Base-by-base conservation (phyloP, 805 yeast species). In the Starmerella stellata region DNA sequence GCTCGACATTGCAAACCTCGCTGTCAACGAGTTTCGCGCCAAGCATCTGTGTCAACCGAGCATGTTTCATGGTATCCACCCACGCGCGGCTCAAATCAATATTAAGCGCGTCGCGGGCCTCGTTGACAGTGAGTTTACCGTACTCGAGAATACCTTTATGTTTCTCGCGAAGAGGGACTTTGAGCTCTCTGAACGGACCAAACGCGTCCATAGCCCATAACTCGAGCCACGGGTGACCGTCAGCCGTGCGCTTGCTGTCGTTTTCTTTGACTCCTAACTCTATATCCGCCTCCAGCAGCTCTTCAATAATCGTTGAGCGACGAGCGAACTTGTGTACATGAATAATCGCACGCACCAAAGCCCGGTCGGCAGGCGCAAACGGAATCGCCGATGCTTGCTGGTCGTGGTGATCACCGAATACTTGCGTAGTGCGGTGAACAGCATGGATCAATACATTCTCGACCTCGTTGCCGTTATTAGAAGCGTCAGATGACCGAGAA, bases 61-160 rank as follows among this genome's bases (percentile, higher is more conserved):
- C 62, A 14, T 41, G 63, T 25, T 63, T 62, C 4, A 80, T 71
- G 37, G 79, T 64, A 19, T 67, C 58, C 18, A 80, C 68, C 96
- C 96, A 85, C 0, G 80, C 72, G 16, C 58, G 57, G 0, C 79
- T 67, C 19, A 74, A 63, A 38, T 66, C 61, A 38, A 65, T 62
- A 30, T 65, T 55, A 18, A 78, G 50, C 18, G 55, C 50, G 19
- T 58, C 43, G 3, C 58, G 50, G 4, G 65, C 59, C 21, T 51
- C 56, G 4, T 46, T 59, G 5, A 59, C 44, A 13, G 56, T 45
- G 20, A 55, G 29, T 13, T 27, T 38, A 2, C 45, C 42, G n/a
- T 19, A 14, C 8, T 31, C 30, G n/a, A 20, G 17, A 29, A 17
- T 13, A 15, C 19, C 17, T 7, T 23, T 11, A 5, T 20, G 15